A percentile compares a stretch with the other conserved stretches of the same genome.
Evolutionary conservation across 352 stramenopile species (phyloP).

Genomic region (Phytopythium cucurbitacearum): DNA sequence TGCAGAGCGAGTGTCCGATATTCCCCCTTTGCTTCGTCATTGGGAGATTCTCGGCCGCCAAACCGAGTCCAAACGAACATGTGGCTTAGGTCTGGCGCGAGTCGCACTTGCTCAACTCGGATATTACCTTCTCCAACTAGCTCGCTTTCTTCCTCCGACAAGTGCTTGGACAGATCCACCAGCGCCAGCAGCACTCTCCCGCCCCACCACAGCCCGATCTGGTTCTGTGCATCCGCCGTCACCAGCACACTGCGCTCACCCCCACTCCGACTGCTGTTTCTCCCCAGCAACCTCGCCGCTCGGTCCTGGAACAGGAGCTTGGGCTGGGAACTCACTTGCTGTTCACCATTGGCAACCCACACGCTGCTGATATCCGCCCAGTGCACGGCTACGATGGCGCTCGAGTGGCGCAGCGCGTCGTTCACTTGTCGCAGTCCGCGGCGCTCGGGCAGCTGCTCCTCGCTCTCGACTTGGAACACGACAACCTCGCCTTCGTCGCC

Average conservation of each 20-base stretch:
- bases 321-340: constrained; percentile 8
- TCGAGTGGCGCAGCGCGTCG: constrained; percentile 31
- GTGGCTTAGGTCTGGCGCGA: constrained; percentile 30
- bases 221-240: constrained; percentile 34
- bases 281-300: constrained; percentile 24
- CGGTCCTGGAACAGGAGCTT: constrained; percentile 28
- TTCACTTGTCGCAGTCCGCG: constrained; percentile 12
- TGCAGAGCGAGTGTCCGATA: constrained; percentile 39
- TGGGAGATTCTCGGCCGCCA: neutral
- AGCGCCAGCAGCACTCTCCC: constrained; percentile 43
- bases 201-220: constrained; percentile 59
- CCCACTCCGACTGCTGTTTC: neutral
- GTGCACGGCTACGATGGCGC: constrained; percentile 51
- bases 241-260: constrained; percentile 33
- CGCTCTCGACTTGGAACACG: constrained; percentile 63
- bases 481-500: constrained; percentile 65
- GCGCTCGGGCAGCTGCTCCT: constrained; percentile 21
- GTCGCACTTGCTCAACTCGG: constrained; percentile 26
- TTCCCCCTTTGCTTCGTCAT: constrained; percentile 5
- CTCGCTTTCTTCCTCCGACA: constrained; percentile 14
- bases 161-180: constrained; percentile 30
- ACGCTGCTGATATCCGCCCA: constrained; percentile 22
- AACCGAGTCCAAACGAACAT: constrained; percentile 25
- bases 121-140: constrained; percentile 9
- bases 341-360: neutral